Evolutionary conservation across 2,329 filamentous ascomycete species (phyloP).

Genomic region (Xylaria sp.): DNA sequence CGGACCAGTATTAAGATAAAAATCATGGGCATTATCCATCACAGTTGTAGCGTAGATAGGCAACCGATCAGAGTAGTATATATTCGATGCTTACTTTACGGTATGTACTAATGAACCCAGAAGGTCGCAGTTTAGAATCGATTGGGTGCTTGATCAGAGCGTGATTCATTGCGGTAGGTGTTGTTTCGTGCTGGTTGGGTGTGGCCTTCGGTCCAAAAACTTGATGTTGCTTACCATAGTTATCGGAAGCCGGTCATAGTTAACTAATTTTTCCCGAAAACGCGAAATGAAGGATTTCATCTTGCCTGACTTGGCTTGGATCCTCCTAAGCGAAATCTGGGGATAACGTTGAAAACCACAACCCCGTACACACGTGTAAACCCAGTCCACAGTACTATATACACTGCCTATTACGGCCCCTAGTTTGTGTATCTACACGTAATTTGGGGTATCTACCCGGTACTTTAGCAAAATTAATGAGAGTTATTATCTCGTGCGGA

Average conservation of each 20-base stretch:
- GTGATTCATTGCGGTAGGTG: neutral
- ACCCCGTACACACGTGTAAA: neutral
- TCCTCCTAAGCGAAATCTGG: slow-evolving; percentile 28
- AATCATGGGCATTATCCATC: neutral
- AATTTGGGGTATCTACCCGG: neutral
- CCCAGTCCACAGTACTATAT: neutral
- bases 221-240: neutral
- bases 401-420: neutral
- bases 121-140: neutral
- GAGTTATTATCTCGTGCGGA: neutral
- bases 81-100: slow-evolving; percentile 1
- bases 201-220: neutral
- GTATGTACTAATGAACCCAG: neutral
- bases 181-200: neutral
- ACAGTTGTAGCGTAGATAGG: neutral
- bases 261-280: slow-evolving; percentile 2
- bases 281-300: slow-evolving; percentile 7
- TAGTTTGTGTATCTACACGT: neutral
- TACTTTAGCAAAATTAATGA: neutral
- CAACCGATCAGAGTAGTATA: neutral
- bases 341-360: neutral
- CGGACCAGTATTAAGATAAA: neutral
- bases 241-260: neutral
- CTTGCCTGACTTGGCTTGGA: slow-evolving; percentile 3
- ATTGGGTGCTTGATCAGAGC: neutral